A percentile compares a stretch with the other conserved stretches of the same genome.
Conservation (phyloP, 1,139 yeast genomes). For the Blastobotrys aristatus region DNA sequence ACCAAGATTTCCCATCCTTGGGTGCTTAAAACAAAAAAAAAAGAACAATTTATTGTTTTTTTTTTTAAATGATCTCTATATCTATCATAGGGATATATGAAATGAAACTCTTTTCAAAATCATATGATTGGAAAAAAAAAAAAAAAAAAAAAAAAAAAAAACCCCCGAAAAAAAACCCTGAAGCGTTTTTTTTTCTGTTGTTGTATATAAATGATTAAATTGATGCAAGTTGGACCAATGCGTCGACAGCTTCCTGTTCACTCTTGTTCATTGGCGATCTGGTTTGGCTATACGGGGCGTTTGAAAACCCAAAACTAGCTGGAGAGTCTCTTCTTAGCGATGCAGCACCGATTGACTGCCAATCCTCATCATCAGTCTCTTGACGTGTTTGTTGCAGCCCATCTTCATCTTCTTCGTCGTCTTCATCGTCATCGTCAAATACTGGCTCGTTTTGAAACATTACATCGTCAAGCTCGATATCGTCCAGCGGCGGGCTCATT, state of each 20-base stretch:
- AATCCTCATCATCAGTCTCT: constrained; percentile 91
- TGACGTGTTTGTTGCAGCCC: constrained; percentile 17
- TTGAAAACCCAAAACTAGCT: constrained; percentile 13
- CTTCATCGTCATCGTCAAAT: constrained; percentile 31
- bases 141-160: no score
- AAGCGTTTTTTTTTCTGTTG: not conserved
- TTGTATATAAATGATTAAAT: constrained; percentile 13
- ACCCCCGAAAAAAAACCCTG: not conserved
- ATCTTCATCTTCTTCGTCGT: constrained; percentile 22
- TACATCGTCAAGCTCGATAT: constrained; percentile 38
- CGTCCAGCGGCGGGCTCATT: constrained; percentile 37
- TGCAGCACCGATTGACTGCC: constrained; percentile 84
- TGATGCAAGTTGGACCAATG: constrained; percentile 35
- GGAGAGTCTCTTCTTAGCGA: constrained; percentile 28
- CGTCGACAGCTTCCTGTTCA: constrained; percentile 38
- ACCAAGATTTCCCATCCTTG: constrained; percentile 33
- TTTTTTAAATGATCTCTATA: not conserved
- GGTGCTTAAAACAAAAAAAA: constrained; percentile 23
- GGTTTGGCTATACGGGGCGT: constrained; percentile 9
- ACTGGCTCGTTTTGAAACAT: constrained; percentile 28
- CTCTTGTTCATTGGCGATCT: constrained; percentile 17
- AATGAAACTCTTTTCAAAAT: no score
- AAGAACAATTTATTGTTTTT: not conserved
- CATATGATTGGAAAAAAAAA: no score
- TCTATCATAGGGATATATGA: not conserved